Conservation (phyloP, 805 yeast species). For the Cyberlindnera mycetangii region DNA sequence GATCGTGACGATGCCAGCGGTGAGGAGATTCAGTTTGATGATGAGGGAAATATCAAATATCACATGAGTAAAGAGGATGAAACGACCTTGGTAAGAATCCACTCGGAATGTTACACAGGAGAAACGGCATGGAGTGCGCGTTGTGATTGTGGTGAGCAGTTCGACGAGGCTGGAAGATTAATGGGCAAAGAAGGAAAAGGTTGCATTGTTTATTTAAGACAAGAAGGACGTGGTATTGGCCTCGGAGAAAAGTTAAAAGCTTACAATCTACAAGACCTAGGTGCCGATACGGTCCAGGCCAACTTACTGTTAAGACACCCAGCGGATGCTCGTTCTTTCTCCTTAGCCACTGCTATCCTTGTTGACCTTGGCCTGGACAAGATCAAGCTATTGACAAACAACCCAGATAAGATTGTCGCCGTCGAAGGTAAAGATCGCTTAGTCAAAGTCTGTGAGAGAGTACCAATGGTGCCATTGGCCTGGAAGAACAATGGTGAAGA, state of each 20-base stretch:
- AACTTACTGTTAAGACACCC: slow-evolving; percentile 91
- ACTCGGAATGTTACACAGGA: slow-evolving; percentile 97
- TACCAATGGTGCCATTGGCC: slow-evolving; percentile 95
- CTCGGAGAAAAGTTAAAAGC: slow-evolving; percentile 97
- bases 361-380: slow-evolving; percentile 73
- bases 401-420: slow-evolving; percentile 93
- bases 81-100: slow-evolving; percentile 79
- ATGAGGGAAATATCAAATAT: slow-evolving; percentile 34
- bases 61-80: slow-evolving; percentile 26
- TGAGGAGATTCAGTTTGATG: slow-evolving; percentile 40
- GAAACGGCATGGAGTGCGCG: slow-evolving; percentile 99
- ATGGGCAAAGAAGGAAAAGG: slow-evolving; percentile 91
- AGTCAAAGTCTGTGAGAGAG: slow-evolving; percentile 79
- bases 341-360: slow-evolving; percentile 90
- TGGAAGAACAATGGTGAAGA: slow-evolving; percentile 53
- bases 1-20: slow-evolving; percentile 51
- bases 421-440: slow-evolving; percentile 83
- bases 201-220: slow-evolving; percentile 91
- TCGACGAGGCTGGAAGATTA: slow-evolving; percentile 93
- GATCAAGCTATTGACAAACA: slow-evolving; percentile 82
- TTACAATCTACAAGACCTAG: slow-evolving; percentile 93
- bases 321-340: slow-evolving; percentile 94
- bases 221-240: slow-evolving; percentile 98
- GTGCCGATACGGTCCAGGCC: slow-evolving; percentile 98
- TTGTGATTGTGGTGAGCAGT: slow-evolving; percentile 99